Evolutionary conservation across 805 yeast genomes (phyloP), one percentile per base, ranked within the genome.

Genomic region (Hermanozyma aechmeae): DNA sequence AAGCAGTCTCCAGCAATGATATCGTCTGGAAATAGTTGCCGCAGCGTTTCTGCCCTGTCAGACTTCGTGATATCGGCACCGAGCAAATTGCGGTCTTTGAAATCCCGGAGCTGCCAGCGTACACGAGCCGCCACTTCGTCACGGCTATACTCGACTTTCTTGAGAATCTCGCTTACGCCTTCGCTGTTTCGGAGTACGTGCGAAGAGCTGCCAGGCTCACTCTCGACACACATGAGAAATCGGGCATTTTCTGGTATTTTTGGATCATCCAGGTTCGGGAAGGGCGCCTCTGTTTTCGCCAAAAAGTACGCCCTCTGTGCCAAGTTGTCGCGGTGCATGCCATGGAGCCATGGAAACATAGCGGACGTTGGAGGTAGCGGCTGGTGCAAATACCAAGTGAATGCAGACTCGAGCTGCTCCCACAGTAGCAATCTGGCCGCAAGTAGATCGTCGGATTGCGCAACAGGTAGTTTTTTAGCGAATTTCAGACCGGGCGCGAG

Each of bases 311-410:
- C 56, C 25, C 67, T 53, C 43, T 74, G 80, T 15, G 77, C 71
- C 24, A 65, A 57, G 43, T 75, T 73, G 20, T 65, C 61, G 10
- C 61, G 63, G 37, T 78, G 74, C 25, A 81, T 60, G 1, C 94
- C 92, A 50, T 87, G 95, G 15, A 84, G 61, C 96, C 96, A 86
- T 0, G 96, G 96, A 43, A 86, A 87, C 67, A 87, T 72, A 8
- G 46, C 46, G 15, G 64, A 68, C 13, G 87, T 78, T 3, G 70
- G 71, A 0, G 96, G 95, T 4, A 62, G 46, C 1, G 56, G 53
- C 13, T 43, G 42, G 39, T 54, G 50, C 38, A 62, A 62, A 39
- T 62, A 62, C 58, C 62, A 58, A 13, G 35, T 29, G 33, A 61
- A 59, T 0, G 60, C 48, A 1, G 43, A 9, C 21, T 29, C 15